phyloP scores from a whole-genome alignment of 805 yeast genomes.

The Schwanniomyces vanrijiae region DNA sequence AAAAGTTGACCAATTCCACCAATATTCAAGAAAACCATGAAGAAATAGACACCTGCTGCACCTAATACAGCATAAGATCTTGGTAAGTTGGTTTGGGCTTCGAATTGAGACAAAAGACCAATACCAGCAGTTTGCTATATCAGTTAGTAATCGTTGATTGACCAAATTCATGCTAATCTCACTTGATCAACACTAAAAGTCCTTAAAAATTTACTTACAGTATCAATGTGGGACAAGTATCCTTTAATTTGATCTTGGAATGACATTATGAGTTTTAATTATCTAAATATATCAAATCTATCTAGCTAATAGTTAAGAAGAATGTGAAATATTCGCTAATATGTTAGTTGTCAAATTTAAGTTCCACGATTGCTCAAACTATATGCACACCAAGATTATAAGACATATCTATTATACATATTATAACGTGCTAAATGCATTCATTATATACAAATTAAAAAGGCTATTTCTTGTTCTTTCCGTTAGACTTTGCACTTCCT shows the following conservation, averaged over 20 bases:
- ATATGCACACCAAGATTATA: background rate
- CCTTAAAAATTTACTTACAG: conserved; percentile 32
- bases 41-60: conserved; percentile 61
- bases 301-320: background rate
- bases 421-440: conserved; percentile 1
- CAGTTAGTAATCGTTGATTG: conserved; percentile 11
- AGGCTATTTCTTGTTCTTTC: conserved; percentile 21
- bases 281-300: background rate
- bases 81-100: conserved; percentile 57
- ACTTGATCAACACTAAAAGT: background rate
- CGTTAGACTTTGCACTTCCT: conserved; percentile 56
- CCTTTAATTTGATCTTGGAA: conserved; percentile 47
- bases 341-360: background rate
- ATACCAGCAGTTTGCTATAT: conserved; percentile 30
- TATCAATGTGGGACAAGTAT: conserved; percentile 47
- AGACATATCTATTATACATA: background rate
- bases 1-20: conserved; percentile 95
- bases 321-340: background rate
- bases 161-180: background rate
- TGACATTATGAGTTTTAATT: conserved; percentile 27
- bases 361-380: background rate
- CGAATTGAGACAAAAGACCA: conserved; percentile 35
- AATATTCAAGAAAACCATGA: conserved; percentile 80
- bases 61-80: conserved; percentile 83
- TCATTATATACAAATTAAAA: background rate